Percentiles rank a stretch among this genome's conserved stretches.
Evolutionary conservation across 2,329 filamentous ascomycete species (phyloP).

Genomic region (Colletotrichum tabaci): DNA sequence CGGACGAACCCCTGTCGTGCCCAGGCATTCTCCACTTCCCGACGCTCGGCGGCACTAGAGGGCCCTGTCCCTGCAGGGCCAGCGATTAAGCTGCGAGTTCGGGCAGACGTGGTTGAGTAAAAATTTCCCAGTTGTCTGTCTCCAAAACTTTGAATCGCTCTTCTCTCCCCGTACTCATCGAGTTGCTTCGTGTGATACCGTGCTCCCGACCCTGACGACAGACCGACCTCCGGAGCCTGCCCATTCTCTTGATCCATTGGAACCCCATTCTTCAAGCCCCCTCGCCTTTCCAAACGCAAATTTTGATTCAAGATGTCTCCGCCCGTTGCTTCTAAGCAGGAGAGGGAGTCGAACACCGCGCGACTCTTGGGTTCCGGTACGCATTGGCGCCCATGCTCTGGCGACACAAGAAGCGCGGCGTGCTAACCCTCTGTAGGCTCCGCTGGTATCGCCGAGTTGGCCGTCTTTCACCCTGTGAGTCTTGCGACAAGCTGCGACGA

Average conservation of each 20-base stretch:
- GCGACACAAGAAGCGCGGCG: constrained; percentile 3
- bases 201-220: constrained; percentile 34
- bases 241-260: constrained; percentile 23
- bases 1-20: constrained; percentile 23
- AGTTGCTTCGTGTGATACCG: constrained; percentile 19
- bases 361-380: constrained; percentile 92
- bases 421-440: constrained; percentile 72
- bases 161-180: constrained; percentile 25
- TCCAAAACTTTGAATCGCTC: constrained; percentile 31
- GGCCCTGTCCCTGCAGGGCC: constrained; percentile 38
- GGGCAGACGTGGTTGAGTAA: constrained; percentile 36
- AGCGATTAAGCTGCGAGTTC: constrained; percentile 40
- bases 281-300: constrained; percentile 25
- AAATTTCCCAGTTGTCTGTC: constrained; percentile 40
- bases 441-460: constrained; percentile 92
- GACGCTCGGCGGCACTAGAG: constrained; percentile 35
- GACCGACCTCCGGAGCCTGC: constrained; percentile 13
- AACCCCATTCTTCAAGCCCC: not conserved
- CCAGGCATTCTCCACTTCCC: constrained; percentile 34
- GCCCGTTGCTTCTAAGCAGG: constrained; percentile 58
- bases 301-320: constrained; percentile 71
- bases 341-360: constrained; percentile 92
- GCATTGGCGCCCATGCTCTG: constrained; percentile 10
- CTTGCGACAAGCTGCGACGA: not conserved
- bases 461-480: constrained; percentile 90